Base-by-base conservation (phyloP, 2,329 filamentous ascomycete species). In the Phaeophleospora eucalypticola region DNA sequence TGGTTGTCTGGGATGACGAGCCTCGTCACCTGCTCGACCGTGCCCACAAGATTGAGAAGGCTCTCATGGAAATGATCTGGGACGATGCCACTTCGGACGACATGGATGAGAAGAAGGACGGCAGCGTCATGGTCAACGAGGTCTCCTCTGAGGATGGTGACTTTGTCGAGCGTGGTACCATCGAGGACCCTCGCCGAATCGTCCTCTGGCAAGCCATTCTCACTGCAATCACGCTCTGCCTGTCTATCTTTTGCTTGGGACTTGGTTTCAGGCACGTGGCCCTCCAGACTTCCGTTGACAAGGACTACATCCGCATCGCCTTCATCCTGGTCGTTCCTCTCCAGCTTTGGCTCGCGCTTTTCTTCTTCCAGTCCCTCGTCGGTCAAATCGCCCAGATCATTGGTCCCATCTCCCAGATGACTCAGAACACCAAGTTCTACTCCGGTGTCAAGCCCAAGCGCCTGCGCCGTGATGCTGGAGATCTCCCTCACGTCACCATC, bases 1-100 rank as follows among this genome's bases (percentile, higher is more conserved):
- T 83, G n/a, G 69, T 82, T 4, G 78, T 83, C 18, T 84, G 81
- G 81, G 81, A 82, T 36, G 81, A 84, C 53, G 74, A 82, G 34
- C 77, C 80, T 12, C 73, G 75, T 53, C 73, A 76, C 46, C 64
- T 83, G 14, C 65, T 83, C 9, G 65, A 70, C 12, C 72, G 81
- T 34, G 77, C 73, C 0, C 68, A 72, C 43, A 68, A 68, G 36
- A 70, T 83, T 27, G 77, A 82, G 60, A 61, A 67, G 42, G 71
- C 73, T 33, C 65, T 83, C 44, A 76, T 83, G 64, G 67, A 72
- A 51, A 77, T 79, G 69, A 79, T 84, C 36, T 84, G 81, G 79
- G 73, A 71, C 10, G 62, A 69, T 15, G 59, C 70, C 3, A 43
- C 42, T 17, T 66, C 70, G 10, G 67, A 70, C 1, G 68, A 71